Evolutionary conservation across 139 green algal genomes (phyloP).

Genomic region (Chlamydomonas eustigma): DNA sequence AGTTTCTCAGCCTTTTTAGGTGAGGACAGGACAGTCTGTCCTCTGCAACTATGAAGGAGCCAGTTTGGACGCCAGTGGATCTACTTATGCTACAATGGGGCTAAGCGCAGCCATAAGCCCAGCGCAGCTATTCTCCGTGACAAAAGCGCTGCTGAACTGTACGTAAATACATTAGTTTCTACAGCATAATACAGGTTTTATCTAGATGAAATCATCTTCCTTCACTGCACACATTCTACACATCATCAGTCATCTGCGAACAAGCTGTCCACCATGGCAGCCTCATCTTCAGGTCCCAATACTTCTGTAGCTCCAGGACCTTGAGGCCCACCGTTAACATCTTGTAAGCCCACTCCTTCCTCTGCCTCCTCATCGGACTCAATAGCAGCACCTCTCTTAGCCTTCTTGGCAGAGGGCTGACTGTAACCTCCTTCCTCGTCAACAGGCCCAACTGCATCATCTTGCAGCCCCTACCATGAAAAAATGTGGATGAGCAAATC

Average conservation of each 20-base stretch:
- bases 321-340: not conserved
- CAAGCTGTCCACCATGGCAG: not conserved
- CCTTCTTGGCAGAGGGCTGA: not conserved
- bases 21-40: no score
- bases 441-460: not conserved
- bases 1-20: no score
- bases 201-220: no score
- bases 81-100: no score
- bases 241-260: not conserved
- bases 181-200: no score
- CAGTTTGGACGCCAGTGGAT: no score
- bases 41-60: no score
- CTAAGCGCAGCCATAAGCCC: no score
- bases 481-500: not conserved
- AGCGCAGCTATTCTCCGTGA: no score
- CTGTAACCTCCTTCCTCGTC: not conserved
- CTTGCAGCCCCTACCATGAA: not conserved
- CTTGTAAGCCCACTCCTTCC: not conserved
- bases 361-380: not conserved
- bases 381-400: not conserved
- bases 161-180: no score
- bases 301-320: not conserved
- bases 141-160: no score
- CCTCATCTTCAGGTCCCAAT: not conserved
- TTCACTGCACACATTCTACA: no score